Evolutionary conservation across 768 basidiomycete species (phyloP), one percentile per base, ranked within the genome.

Genomic region (Boletus huronensis): DNA sequence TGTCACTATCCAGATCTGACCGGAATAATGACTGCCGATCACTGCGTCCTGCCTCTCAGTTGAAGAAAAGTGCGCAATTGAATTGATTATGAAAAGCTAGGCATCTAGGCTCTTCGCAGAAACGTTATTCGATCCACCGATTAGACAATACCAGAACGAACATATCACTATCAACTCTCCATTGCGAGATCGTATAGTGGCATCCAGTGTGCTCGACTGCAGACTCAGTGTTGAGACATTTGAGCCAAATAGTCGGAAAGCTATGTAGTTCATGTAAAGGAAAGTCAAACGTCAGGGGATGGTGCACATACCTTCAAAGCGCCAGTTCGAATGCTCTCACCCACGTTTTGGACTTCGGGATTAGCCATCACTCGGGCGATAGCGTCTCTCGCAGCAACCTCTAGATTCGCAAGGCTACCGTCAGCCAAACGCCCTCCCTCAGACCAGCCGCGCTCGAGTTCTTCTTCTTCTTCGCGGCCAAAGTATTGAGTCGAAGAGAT

Each of bases 401-500:
- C 84, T 16, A 84, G 54, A 13, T 78, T 81, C 5, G 88, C 83
- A 34, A 85, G 69, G 47, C 55, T 75, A 54, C 74, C 76, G 48
- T 79, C 79, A 46, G 75, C 75, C 41, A 79, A 65, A 53, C 85
- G 66, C 46, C 81, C 85, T 21, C 79, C 86, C 55, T 83, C 83
- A 9, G 81, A 73, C 21, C 72, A 67, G n/a, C 72, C 70, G 19
- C 72, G 74, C 41, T 67, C 72, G 17, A 69, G 60, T 46, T 72
- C 61, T 9, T 82, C 82, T n/a, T 88, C 86, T 53, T 90, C 87
- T 51, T 96, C 94, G 16, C 94, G 81, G 2, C 96, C 97, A 72
- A 97, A 98, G 82, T 98, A 99, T 62, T 93, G 90, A 67, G 83
- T 95, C 16, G 93, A 96, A 1, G 93, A 96, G 65, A 98, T 98